Conservation (phyloP, 345 rosid genomes). For the Rubroshorea leprosula region DNA sequence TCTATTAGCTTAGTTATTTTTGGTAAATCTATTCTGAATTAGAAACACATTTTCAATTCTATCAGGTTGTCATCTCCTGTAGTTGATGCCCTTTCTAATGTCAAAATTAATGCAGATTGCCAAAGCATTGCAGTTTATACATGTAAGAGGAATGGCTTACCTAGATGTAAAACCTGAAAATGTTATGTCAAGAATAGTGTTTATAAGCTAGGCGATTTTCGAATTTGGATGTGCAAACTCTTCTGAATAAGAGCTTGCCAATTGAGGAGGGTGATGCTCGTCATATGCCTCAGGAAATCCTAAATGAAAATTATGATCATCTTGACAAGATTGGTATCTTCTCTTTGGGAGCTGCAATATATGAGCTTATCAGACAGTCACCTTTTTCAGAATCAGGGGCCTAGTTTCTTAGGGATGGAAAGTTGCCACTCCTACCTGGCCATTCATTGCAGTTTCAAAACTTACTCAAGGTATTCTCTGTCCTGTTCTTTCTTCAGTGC, state of each 20-base stretch:
- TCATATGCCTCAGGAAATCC: conserved; percentile 97
- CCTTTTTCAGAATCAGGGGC: conserved; percentile 75
- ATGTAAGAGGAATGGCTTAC: conserved; percentile 84
- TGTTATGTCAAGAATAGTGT: conserved; percentile 74
- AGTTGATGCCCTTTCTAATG: neutral
- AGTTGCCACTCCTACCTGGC: conserved; percentile 83
- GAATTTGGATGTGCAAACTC: conserved; percentile 96
- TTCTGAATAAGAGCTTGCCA: conserved; percentile 70
- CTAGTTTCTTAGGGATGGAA: conserved; percentile 74
- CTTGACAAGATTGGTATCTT: conserved; percentile 90
- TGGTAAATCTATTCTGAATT: conserved; percentile 77
- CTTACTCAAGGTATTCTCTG: conserved; percentile 91
- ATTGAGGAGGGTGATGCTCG: conserved; percentile 98
- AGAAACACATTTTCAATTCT: conserved; percentile 26
- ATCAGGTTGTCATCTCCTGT: neutral
- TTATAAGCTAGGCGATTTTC: conserved; percentile 91
- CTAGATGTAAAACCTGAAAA: conserved; percentile 96
- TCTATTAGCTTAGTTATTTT: conserved; percentile 81
- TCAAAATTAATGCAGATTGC: conserved; percentile 52
- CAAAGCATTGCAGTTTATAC: conserved; percentile 71
- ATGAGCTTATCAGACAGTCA: conserved; percentile 74
- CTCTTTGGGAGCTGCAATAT: conserved; percentile 74
- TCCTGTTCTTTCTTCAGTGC: neutral
- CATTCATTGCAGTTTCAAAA: conserved; percentile 77
- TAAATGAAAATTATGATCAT: conserved; percentile 77